These are phyloP conservation scores for Prasinococcaceae sp. DNA, from an alignment of 139 green algal species.

Conservation along the genomic window DNA sequence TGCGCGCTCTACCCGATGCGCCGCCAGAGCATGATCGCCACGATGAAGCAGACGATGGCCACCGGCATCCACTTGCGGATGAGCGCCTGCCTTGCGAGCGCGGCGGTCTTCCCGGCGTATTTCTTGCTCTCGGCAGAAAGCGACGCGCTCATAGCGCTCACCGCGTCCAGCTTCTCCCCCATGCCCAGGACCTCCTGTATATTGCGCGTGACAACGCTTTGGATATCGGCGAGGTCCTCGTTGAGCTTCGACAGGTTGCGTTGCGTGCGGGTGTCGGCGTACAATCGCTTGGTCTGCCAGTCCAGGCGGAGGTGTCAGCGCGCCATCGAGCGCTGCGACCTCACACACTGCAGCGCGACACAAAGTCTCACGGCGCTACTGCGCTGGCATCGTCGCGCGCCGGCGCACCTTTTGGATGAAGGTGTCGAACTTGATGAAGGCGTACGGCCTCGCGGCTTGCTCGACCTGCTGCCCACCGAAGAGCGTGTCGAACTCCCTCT, in stretches of 20 bases:
- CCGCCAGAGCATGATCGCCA: slow-evolving; percentile 64
- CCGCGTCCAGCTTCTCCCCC: slow-evolving; percentile 83
- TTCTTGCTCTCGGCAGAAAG: slow-evolving; percentile 67
- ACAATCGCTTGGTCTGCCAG: slow-evolving; percentile 95
- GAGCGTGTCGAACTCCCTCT: slow-evolving; percentile 73
- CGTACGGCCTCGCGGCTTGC: slow-evolving; percentile 77
- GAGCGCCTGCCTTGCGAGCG: slow-evolving; percentile 49
- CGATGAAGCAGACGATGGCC: slow-evolving; percentile 37
- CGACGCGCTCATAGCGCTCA: slow-evolving; percentile 62
- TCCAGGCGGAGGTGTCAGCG: too few relatives aligned
- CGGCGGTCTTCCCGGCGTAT: slow-evolving; percentile 57
- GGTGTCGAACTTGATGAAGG: slow-evolving; percentile 99
- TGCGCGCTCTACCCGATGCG: too few relatives aligned
- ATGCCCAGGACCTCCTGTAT: slow-evolving; percentile 94
- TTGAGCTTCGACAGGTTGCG: slow-evolving; percentile 87
- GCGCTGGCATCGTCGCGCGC: too few relatives aligned
- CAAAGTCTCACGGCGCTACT: too few relatives aligned
- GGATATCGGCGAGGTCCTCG: slow-evolving; percentile 46
- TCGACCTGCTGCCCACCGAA: slow-evolving; percentile 72
- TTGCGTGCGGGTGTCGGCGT: slow-evolving; percentile 89
- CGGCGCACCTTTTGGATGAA: slow-evolving; percentile 99
- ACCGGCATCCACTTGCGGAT: slow-evolving; percentile 86
- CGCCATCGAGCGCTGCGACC: too few relatives aligned
- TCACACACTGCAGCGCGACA: too few relatives aligned
- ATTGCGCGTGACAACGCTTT: slow-evolving; percentile 96